Evolutionary conservation across 1,284 basidiomycete genomes (phyloP).

Genomic region (Ustilago xerochloae): DNA sequence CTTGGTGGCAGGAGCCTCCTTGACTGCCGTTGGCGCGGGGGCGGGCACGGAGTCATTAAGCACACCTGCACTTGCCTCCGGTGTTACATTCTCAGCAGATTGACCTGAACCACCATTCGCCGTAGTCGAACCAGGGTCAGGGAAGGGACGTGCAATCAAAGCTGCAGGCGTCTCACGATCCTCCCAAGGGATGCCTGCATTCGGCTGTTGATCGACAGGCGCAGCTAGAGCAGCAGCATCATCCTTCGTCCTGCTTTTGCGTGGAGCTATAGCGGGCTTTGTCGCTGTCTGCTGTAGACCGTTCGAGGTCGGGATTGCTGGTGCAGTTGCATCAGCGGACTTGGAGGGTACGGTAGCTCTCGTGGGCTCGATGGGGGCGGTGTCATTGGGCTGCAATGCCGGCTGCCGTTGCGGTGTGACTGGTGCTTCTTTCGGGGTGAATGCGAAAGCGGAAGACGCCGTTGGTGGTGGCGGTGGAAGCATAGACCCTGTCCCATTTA

Average conservation of each 20-base stretch:
- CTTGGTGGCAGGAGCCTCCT: background rate
- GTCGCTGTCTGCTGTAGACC: background rate
- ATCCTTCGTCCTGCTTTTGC: background rate
- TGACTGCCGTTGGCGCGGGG: background rate
- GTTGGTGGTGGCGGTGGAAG: background rate
- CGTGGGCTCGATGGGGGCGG: background rate
- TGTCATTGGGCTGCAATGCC: background rate
- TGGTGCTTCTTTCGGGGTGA: background rate
- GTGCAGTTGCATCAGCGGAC: background rate
- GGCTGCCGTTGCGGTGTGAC: background rate
- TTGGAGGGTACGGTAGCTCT: background rate
- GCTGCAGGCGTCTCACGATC: conserved; percentile 4
- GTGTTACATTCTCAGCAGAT: background rate
- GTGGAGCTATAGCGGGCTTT: background rate
- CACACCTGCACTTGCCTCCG: background rate
- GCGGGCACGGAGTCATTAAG: background rate
- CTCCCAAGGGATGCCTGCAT: conserved; percentile 1
- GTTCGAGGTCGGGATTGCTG: background rate
- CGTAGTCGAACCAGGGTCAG: background rate
- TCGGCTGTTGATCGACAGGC: background rate
- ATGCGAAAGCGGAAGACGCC: background rate
- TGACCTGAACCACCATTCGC: background rate
- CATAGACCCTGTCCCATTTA: background rate
- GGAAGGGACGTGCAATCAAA: conserved; percentile 2
- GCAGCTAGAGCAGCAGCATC: background rate